Base-by-base conservation (phyloP, 306 rosid genomes). In the Mucuna pruriens region DNA sequence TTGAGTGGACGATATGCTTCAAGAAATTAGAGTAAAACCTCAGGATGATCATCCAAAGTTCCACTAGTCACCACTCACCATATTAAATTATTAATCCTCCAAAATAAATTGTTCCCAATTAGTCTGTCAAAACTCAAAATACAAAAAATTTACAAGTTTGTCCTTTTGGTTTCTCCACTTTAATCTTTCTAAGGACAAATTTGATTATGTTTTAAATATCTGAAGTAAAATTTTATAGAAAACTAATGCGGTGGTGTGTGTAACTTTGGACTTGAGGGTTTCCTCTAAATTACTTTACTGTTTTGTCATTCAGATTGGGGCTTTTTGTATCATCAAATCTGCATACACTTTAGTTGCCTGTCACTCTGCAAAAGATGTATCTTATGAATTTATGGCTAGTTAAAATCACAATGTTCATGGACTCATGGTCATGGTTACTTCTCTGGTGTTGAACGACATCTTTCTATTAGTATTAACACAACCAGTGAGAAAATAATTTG, bases 401-500 rank as follows among this genome's bases (percentile, higher is more conserved):
- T 80, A 17, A 48, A 71, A 62, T 70, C 55, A 62, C 38, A 26
- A 52, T 80, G 38, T 7, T 9, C 46, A 5, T 60, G 60, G 48
- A 61, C 68, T 9, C 46, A 5, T 60, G 60, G 48, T 70, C 68
- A 22, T 38, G 58, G 33, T 40, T 36, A 17, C 39, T 74, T 42
- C 9, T 2, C 34, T 8, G 17, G 1, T 58, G 9, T 60, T 22
- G n/a, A 73, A 55, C 65, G 58, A 15, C 12, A n/a, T 78, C 73
- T 51, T 29, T 77, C 40, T 22, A 22, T 39, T 33, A 3, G 31
- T 22, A 22, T 39, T 33, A 3, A 42, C 25, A 17, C 22, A 36
- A 26, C 71, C 76, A 10, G 17, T 52, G 25, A 64, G 42, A 62
- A 49, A 57, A 63, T 34, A 63, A 34, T 65, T 65, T 65, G 55